phyloP scores from a whole-genome alignment of 345 rosid genomes.

The Microcos paniculata region DNA sequence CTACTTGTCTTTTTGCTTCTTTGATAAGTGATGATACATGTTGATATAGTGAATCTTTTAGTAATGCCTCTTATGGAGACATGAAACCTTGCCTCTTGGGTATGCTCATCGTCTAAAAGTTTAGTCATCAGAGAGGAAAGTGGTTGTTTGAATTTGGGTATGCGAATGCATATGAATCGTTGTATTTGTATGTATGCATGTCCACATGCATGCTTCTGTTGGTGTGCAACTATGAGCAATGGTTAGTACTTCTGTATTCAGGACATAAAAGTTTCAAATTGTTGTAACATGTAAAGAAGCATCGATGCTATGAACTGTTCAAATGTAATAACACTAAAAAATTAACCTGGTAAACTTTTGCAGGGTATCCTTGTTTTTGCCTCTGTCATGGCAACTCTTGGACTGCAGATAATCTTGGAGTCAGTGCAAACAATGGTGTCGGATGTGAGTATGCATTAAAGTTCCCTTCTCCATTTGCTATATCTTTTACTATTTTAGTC shows the following conservation, averaged over 20 bases:
- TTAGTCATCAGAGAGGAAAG: neutral
- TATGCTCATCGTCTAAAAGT: neutral
- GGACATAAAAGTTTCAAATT: neutral
- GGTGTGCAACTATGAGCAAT: neutral
- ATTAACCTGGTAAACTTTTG: constrained; percentile 15
- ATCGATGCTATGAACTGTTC: neutral
- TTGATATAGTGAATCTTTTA: neutral
- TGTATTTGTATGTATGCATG: neutral
- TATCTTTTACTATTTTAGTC: neutral
- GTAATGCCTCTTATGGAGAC: neutral
- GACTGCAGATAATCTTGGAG: constrained; percentile 95
- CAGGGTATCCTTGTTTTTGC: constrained; percentile 99
- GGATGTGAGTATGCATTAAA: constrained; percentile 47
- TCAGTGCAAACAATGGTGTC: constrained; percentile 69
- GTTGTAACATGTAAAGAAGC: neutral
- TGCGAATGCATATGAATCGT: neutral
- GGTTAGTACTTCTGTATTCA: neutral
- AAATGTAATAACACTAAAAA: neutral
- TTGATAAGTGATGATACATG: neutral
- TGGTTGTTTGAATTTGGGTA: neutral
- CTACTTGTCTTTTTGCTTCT: neutral
- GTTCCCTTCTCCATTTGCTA: neutral
- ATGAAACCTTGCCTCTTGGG: neutral
- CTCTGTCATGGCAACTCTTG: constrained; percentile 99
- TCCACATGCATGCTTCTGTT: neutral